These are phyloP conservation scores for Naganishia sp. DNA, from an alignment of 1,284 basidiomycete genomes.

Conservation along the genomic window DNA sequence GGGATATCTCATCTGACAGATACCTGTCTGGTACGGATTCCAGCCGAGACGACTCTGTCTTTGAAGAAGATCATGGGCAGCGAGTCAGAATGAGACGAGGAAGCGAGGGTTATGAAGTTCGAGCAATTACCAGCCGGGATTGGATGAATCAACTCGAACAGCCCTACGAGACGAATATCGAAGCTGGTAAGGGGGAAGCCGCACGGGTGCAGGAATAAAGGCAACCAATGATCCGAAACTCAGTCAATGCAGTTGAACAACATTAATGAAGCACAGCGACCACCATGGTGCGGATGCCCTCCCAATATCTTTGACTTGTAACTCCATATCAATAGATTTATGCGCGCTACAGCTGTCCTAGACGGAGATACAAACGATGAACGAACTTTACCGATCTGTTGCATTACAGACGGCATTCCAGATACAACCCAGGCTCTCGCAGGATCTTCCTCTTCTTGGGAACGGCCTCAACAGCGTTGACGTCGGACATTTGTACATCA, in stretches of 20 bases:
- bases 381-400: neutral
- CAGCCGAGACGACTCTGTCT: slow-evolving; percentile 43
- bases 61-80: slow-evolving; percentile 44
- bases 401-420: slow-evolving; percentile 23
- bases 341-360: slow-evolving; percentile 6
- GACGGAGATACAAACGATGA: slow-evolving; percentile 7
- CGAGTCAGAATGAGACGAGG: slow-evolving; percentile 39
- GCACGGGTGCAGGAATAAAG: too few species aligned
- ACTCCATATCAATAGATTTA: too few species aligned
- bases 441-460: slow-evolving; percentile 24
- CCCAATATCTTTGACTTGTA: too few species aligned
- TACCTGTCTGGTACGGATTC: slow-evolving; percentile 55
- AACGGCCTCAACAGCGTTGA: slow-evolving; percentile 13
- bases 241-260: too few species aligned
- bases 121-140: slow-evolving; percentile 33
- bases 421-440: slow-evolving; percentile 21
- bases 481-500: slow-evolving; percentile 17
- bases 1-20: slow-evolving; percentile 40
- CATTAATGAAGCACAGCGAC: too few species aligned
- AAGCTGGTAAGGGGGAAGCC: too few species aligned
- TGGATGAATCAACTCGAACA: slow-evolving; percentile 6
- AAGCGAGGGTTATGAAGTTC: slow-evolving; percentile 47
- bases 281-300: too few species aligned
- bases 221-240: too few species aligned
- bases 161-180: neutral